phyloP scores from a whole-genome alignment of 2,329 filamentous ascomycete species.

The Trichoderma sp. region DNA sequence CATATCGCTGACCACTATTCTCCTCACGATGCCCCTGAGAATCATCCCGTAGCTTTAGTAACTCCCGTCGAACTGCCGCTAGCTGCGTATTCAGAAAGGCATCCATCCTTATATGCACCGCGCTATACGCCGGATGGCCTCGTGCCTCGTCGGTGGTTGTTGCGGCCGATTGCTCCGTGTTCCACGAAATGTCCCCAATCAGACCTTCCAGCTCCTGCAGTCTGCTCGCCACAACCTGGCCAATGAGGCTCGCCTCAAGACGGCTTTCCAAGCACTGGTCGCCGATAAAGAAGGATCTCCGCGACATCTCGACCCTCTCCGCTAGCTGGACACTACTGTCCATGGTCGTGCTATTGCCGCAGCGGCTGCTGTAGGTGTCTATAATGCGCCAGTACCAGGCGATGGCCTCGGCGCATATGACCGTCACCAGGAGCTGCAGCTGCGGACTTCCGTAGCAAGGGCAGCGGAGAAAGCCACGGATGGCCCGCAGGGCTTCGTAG shows the following conservation, averaged over 20 bases:
- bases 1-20: neutral
- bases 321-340: neutral
- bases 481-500: neutral
- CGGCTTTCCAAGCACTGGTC: conserved; percentile 5
- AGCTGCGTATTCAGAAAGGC: conserved; percentile 2
- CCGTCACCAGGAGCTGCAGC: neutral
- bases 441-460: conserved; percentile 7
- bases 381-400: conserved; percentile 14
- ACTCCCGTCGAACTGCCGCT: neutral
- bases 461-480: conserved; percentile 5
- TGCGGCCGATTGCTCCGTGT: conserved; percentile 1
- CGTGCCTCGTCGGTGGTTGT: neutral
- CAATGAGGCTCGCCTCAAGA: neutral
- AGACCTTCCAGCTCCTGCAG: conserved; percentile 11
- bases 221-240: conserved; percentile 1
- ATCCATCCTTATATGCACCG: conserved; percentile 4
- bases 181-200: conserved; percentile 12
- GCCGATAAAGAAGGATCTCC: neutral
- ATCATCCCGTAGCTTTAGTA: neutral
- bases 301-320: conserved; percentile 7
- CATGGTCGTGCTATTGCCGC: neutral
- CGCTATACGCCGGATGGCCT: neutral
- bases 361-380: conserved; percentile 6
- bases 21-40: neutral
- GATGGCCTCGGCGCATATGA: conserved; percentile 5